Conservation (phyloP, 805 yeast genomes). For the Candida pseudoglaebosa region DNA sequence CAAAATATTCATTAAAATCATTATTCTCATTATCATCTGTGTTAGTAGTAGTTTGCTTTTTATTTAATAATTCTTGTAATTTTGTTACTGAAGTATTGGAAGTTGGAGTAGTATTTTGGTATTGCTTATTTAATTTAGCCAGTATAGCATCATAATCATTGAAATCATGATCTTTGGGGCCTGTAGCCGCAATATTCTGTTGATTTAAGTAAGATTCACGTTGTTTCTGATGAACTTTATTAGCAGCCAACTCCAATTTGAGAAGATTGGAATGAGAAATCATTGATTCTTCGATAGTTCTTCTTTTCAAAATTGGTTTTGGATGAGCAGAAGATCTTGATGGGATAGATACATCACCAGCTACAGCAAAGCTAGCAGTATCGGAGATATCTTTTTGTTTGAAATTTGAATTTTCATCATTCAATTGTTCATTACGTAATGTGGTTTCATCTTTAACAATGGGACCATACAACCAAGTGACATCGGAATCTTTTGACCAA, state of each 20-base stretch:
- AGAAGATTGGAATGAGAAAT: conserved; percentile 52
- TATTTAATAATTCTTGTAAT: conserved; percentile 14
- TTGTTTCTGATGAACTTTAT: conserved; percentile 28
- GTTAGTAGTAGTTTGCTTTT: background rate
- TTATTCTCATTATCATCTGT: background rate
- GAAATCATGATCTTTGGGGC: conserved; percentile 33
- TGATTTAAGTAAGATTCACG: conserved; percentile 20
- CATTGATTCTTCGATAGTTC: conserved; percentile 80
- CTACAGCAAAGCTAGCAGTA: conserved; percentile 41
- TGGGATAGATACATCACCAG: conserved; percentile 43
- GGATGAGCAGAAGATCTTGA: conserved; percentile 34
- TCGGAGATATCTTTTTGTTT: conserved; percentile 8
- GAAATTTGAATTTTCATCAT: conserved; percentile 5
- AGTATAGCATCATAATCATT: conserved; percentile 42
- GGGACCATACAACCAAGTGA: conserved; percentile 98
- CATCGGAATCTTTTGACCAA: conserved; percentile 97
- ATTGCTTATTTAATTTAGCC: conserved; percentile 40
- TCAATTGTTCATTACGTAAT: conserved; percentile 6
- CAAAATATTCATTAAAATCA: background rate
- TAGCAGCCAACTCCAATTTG: conserved; percentile 38
- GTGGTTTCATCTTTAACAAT: conserved; percentile 45
- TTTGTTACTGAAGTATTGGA: conserved; percentile 18
- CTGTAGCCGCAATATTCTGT: conserved; percentile 6
- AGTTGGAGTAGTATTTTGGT: conserved; percentile 16
- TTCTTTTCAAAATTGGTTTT: conserved; percentile 85